These are phyloP conservation scores for Pleurozium schreberi DNA, from an alignment of 225 moss, liverwort and hornwort genomes.

Conservation along the genomic window DNA sequence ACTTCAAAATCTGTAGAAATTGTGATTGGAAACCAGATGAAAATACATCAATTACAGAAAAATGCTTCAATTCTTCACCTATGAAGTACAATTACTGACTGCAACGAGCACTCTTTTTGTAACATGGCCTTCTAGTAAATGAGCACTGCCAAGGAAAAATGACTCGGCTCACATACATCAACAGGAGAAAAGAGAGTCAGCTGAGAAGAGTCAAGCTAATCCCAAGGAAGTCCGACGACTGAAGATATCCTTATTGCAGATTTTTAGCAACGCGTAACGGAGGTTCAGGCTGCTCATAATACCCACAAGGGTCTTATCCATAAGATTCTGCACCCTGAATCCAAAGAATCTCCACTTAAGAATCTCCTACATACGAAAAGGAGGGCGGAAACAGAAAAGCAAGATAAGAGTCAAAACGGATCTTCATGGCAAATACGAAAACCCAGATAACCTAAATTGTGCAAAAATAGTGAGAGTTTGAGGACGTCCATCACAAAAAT, in stretches of 20 bases:
- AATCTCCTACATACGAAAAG: background rate
- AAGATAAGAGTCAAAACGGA: background rate
- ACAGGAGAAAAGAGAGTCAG: background rate
- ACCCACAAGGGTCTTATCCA: background rate
- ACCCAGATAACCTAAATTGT: background rate
- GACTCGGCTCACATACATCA: background rate
- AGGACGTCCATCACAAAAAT: background rate
- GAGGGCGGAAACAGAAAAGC: background rate
- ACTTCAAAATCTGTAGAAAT: background rate
- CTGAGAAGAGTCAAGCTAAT: background rate
- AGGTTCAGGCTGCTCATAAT: background rate
- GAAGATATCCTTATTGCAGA: background rate
- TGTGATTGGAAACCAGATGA: background rate
- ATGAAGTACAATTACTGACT: background rate
- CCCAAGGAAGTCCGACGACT: background rate
- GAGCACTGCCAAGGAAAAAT: background rate
- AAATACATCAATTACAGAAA: background rate
- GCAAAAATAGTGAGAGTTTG: background rate
- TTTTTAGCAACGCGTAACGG: background rate
- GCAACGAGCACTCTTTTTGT: background rate
- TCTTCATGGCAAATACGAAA: background rate
- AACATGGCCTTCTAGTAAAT: background rate
- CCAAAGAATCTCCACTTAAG: background rate
- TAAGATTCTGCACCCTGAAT: background rate
- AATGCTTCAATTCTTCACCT: background rate